These are phyloP conservation scores for Actinomortierella wolfii DNA, from an alignment of 371 early-diverging fungal species.

Conservation along the genomic window DNA sequence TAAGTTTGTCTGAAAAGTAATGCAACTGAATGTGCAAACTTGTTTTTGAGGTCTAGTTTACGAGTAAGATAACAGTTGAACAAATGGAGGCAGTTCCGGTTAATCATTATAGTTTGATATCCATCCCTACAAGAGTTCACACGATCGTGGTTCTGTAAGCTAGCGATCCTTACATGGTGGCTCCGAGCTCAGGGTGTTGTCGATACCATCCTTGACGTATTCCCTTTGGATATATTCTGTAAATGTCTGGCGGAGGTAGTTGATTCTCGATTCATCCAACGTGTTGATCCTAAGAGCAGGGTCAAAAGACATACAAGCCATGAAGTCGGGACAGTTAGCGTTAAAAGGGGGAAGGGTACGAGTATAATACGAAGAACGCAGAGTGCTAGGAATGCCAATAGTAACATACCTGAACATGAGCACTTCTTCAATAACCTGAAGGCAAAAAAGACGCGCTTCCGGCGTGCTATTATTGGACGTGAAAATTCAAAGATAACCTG, in stretches of 20 bases:
- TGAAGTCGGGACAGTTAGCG: too few relatives aligned
- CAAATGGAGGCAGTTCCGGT: background rate
- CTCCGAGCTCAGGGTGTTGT: constrained; percentile 47
- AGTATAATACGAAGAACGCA: too few relatives aligned
- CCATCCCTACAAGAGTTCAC: background rate
- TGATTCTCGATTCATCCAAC: constrained; percentile 58
- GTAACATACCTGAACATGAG: constrained; percentile 62
- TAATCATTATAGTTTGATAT: background rate
- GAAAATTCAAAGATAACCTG: too few relatives aligned
- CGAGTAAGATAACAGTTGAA: background rate
- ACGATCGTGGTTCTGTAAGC: background rate
- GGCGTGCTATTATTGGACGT: constrained; percentile 70
- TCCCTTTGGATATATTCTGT: constrained; percentile 74
- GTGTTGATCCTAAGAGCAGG: constrained; percentile 49
- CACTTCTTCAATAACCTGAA: constrained; percentile 84
- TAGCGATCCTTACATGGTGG: constrained; percentile 56
- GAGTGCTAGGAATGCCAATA: too few relatives aligned
- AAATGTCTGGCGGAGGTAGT: constrained; percentile 68
- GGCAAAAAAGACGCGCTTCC: constrained; percentile 83
- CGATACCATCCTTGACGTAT: constrained; percentile 53
- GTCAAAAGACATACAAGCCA: background rate
- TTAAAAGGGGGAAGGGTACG: too few relatives aligned
- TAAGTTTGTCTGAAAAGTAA: constrained; percentile 84
- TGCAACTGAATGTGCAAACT: constrained; percentile 85
- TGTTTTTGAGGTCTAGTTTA: constrained; percentile 81